Conservation (phyloP, 1,139 yeast species). For the Kazachstania sp. region DNA sequence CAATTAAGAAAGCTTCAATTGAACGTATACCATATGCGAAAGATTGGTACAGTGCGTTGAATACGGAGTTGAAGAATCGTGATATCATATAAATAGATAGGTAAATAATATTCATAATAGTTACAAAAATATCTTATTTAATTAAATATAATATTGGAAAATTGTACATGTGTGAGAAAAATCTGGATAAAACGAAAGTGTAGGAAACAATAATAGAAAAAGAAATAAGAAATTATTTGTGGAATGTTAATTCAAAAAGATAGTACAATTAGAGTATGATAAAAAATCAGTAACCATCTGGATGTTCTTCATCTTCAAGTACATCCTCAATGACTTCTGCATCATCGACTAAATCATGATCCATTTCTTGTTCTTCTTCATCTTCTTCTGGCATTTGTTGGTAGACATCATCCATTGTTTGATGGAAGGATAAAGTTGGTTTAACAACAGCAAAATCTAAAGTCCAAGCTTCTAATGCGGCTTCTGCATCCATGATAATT, state of each 20-base stretch:
- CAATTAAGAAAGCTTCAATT: slow-evolving; percentile 20
- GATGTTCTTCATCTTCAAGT: slow-evolving; percentile 3
- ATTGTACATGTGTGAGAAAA: not conserved
- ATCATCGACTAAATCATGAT: slow-evolving; percentile 3
- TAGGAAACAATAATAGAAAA: too few relatives aligned
- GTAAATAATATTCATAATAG: not conserved
- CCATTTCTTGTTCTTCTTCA: slow-evolving; percentile 2
- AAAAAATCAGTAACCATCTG: not conserved
- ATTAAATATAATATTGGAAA: too few relatives aligned
- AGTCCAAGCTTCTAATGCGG: slow-evolving; percentile 77
- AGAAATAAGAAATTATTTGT: too few relatives aligned
- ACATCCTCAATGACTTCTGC: slow-evolving; percentile 5
- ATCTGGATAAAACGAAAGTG: not conserved
- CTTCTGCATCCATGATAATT: slow-evolving; percentile 77
- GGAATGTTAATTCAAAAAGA: not conserved
- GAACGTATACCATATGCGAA: slow-evolving; percentile 19
- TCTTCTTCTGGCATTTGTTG: slow-evolving; percentile 40
- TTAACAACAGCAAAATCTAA: slow-evolving; percentile 71
- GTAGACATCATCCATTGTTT: slow-evolving; percentile 55
- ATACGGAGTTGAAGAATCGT: slow-evolving; percentile 16
- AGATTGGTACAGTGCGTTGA: slow-evolving; percentile 4
- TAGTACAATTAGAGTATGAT: not conserved
- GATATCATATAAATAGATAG: not conserved
- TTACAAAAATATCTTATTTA: too few relatives aligned
- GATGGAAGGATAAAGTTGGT: slow-evolving; percentile 73